Evolutionary conservation across 1,284 basidiomycete species (phyloP), one percentile per base, ranked within the genome.

Genomic region (Tilletia setariae): DNA sequence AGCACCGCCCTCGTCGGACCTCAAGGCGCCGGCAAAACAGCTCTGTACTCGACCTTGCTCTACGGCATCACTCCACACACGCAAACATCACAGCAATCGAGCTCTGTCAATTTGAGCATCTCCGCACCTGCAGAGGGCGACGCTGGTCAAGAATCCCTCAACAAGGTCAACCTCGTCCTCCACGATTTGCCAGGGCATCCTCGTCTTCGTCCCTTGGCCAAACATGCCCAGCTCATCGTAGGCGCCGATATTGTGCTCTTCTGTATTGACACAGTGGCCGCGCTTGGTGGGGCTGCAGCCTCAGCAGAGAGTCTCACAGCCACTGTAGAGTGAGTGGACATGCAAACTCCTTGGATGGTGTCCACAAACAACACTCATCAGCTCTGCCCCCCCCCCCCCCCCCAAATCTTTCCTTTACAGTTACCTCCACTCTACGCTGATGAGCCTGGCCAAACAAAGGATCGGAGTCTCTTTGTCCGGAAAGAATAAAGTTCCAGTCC

Each of bases 151-250:
- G 3, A 71, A n/a, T 43, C 23, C n/a, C 30, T 2, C 7, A 30
- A 16, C 8, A 71, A 69, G 32, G 28, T 35, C 28, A 61, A 61
- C 21, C 13, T 61, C 16, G 32, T 21, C 13, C 63, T 81, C 3
- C 66, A 79, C 15, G 79, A 81, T 42, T 62, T 79, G 42, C 79
- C 79, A 0, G 79, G 79, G 9, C 79, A 81, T 63, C 74, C 79
- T 2, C 64, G 79, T 1, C 64, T 81, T 15, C 70, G 79, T 9
- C 70, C 72, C 6, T 63, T 73, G n/a, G 72, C 73, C 2, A 71
- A 72, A 30, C 75, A 77, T 28, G 68, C 73, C 16, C 62, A 79
- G 30, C 42, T 61, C 30, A 30, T 61, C 19, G 28, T 49, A 43
- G 68, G 72, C 28, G 78, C 74, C 2, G 79, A 81, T 23, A 75